Evolutionary conservation across 2,329 filamentous ascomycete genomes (phyloP), one percentile per base, ranked within the genome.

Genomic region (Curvularia sp.): DNA sequence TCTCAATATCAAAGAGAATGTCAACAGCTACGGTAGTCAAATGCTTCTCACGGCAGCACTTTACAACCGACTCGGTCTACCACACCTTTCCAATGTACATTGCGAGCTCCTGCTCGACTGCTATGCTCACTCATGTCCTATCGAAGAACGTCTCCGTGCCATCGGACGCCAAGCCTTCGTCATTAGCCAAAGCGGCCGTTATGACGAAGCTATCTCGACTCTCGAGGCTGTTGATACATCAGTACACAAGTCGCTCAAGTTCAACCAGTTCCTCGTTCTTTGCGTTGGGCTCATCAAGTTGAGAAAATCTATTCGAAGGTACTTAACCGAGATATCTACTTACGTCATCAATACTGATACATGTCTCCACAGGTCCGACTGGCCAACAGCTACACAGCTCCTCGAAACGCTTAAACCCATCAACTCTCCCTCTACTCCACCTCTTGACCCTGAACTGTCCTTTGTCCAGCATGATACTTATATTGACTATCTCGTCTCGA

Each of bases 131-230:
- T 80, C 81, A 47, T 83, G 84, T 34, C 83, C 88, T 0, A 86
- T 93, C 42, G 92, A 96, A 62, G 94, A 98, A 66, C 84, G 87
- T 49, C 82, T 97, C 30, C 91, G 89, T 66, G 85, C 91, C 32
- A 87, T 83, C 0, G 92, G 91, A 66, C 86, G 90, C 4, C 83
- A 88, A 55, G 89, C 92, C 2, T 86, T 89, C 59, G 80, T 88
- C 49, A 80, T 89, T 5, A 84, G 86, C 8, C 85, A 88, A 55
- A 83, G 80, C 46, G 93, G 94, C 1, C 83, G 82, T 30, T 96
- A 93, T 70, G 84, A 88, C 21, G 84, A 90, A 49, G 92, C 90
- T 0, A 81, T 89, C 51, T 77, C 80, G 12, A 80, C 82, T 25
- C 79, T 94, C 45, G 83, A 88, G 52, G 79, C 80, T 27, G 76